Conservation (phyloP, 148 eudicot species). For the Rhododendron griersonianum region DNA sequence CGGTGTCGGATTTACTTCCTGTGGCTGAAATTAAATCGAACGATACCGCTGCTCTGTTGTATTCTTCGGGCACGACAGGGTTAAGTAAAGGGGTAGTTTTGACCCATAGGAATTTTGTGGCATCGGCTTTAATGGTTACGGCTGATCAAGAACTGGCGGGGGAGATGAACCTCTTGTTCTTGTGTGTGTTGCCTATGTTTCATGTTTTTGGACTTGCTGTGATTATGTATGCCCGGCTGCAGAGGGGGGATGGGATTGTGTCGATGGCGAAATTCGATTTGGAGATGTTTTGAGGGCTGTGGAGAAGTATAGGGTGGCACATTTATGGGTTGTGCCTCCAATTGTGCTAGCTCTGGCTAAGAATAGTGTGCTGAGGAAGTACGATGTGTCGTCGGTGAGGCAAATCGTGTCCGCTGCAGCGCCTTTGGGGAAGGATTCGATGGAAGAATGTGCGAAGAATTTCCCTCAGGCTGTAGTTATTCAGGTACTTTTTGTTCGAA, state of each 20-base stretch:
- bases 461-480: slow-evolving; percentile 43
- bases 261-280: slow-evolving; percentile 54
- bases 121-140: too few species aligned
- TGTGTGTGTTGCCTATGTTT: slow-evolving; percentile 75
- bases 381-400: slow-evolving; percentile 61
- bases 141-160: slow-evolving; percentile 48
- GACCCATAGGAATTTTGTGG: too few species aligned
- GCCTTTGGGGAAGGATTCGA: slow-evolving; percentile 69
- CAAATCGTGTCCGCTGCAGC: slow-evolving; percentile 72
- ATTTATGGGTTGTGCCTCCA: slow-evolving; percentile 80
- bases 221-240: slow-evolving; percentile 50
- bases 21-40: too few species aligned
- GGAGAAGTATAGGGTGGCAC: slow-evolving; percentile 52
- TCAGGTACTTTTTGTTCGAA: slow-evolving; percentile 30
- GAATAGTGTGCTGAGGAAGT: slow-evolving; percentile 46
- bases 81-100: too few species aligned
- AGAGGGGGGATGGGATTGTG: slow-evolving; percentile 50
- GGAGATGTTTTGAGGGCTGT: slow-evolving; percentile 51
- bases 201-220: slow-evolving; percentile 68
- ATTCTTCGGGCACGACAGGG: too few species aligned
- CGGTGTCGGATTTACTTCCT: too few species aligned
- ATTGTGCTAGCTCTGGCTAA: slow-evolving; percentile 63
- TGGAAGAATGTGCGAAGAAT: slow-evolving; percentile 55
- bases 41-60: too few species aligned
- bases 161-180: slow-evolving; percentile 37